phyloP scores from a whole-genome alignment of 345 rosid genomes.

The Eucalyptus regnans region DNA sequence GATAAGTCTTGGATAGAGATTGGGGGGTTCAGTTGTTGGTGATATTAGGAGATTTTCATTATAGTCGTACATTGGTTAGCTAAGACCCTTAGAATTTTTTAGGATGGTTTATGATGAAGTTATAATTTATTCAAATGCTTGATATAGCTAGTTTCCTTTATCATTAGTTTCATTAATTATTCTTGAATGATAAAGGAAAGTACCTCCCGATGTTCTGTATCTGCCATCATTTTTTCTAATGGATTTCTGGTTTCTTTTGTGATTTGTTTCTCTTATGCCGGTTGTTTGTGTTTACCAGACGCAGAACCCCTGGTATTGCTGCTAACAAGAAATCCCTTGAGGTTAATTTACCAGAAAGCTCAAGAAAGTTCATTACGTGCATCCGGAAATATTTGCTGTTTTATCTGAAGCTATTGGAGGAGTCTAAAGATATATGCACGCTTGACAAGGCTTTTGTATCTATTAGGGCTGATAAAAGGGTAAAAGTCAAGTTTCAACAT shows the following conservation, averaged over 20 bases:
- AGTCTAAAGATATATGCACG: conserved; percentile 63
- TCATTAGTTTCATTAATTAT: not conserved
- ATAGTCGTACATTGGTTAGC: not conserved
- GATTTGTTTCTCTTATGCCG: not conserved
- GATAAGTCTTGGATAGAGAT: not conserved
- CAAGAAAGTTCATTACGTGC: conserved; percentile 94
- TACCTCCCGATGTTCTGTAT: not conserved
- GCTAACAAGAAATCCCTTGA: conserved; percentile 86
- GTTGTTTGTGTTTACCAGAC: conserved; percentile 32
- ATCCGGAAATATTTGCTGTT: conserved; percentile 81
- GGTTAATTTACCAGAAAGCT: conserved; percentile 92
- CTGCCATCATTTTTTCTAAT: not conserved
- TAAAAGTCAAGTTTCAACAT: conserved; percentile 11
- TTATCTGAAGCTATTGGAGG: conserved; percentile 86
- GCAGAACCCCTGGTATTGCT: conserved; percentile 65
- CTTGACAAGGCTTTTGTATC: conserved; percentile 87
- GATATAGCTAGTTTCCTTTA: not conserved
- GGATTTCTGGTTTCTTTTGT: not conserved
- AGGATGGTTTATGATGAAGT: not conserved
- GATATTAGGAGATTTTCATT: not conserved
- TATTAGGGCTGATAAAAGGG: conserved; percentile 88
- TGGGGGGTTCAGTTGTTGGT: not conserved
- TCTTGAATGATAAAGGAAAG: not conserved
- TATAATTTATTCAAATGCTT: not conserved
- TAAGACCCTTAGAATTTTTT: not conserved